Evolutionary conservation across 2,329 filamentous ascomycete species (phyloP).

Genomic region (Onygena corvina): DNA sequence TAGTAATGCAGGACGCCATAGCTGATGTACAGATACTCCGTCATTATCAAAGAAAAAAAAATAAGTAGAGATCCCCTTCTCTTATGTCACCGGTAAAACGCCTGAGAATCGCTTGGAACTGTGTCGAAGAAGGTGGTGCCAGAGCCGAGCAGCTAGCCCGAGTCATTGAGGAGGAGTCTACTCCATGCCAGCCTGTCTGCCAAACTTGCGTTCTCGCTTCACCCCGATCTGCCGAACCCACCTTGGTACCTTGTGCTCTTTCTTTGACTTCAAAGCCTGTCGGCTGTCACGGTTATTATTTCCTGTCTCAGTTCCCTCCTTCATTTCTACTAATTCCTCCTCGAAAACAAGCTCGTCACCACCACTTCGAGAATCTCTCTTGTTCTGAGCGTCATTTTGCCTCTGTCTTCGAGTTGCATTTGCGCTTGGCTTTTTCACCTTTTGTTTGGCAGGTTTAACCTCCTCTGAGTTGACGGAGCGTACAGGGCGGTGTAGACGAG

Average conservation of each 20-base stretch:
- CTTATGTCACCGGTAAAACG: not conserved
- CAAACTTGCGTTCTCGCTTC: not conserved
- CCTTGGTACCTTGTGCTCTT: not conserved
- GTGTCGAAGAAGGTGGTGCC: not conserved
- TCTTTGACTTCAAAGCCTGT: not conserved
- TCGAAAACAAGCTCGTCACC: not conserved
- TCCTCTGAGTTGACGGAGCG: not conserved
- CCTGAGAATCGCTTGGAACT: conserved; percentile 1
- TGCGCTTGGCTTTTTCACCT: not conserved
- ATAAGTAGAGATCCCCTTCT: conserved; percentile 1
- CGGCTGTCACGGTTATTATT: not conserved
- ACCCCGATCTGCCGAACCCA: not conserved
- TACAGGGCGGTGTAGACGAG: conserved; percentile 48
- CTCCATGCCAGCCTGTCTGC: not conserved
- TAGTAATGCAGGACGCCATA: not conserved
- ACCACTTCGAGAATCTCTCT: too few relatives aligned
- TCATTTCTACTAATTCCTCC: not conserved
- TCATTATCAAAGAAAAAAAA: conserved; percentile 1
- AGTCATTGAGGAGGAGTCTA: not conserved
- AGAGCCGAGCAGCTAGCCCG: not conserved
- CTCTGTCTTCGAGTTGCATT: not conserved
- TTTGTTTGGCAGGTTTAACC: not conserved
- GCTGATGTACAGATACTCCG: conserved; percentile 3
- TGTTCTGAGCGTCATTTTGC: not conserved
- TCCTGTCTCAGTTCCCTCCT: not conserved